phyloP scores from a whole-genome alignment of 768 basidiomycete species.

The Hypholoma fasciculare region DNA sequence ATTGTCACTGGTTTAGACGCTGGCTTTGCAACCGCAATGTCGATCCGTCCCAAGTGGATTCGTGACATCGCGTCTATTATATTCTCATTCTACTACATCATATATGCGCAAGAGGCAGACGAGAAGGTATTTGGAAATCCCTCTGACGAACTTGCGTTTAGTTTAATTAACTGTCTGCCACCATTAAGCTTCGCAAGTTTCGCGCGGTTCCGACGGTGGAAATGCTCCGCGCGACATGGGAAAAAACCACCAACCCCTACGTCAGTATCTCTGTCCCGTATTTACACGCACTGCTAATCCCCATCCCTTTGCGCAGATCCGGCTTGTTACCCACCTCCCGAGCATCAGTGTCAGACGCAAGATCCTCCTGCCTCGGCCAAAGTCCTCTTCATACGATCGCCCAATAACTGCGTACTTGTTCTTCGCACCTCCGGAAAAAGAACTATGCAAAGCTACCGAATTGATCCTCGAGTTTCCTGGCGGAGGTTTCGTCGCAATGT shows the following conservation, averaged over 20 bases:
- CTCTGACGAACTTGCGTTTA: background rate
- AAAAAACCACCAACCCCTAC: slow-evolving; percentile 93
- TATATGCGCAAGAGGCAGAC: slow-evolving; percentile 86
- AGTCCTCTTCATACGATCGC: slow-evolving; percentile 71
- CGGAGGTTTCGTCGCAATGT: slow-evolving; percentile 96
- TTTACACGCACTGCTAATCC: background rate
- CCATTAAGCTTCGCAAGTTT: slow-evolving; percentile 77
- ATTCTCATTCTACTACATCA: slow-evolving; percentile 88
- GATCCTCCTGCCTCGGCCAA: slow-evolving; percentile 81
- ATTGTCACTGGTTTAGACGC: slow-evolving; percentile 93
- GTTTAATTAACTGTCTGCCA: background rate
- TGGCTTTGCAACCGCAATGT: slow-evolving; percentile 95
- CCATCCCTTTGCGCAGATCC: slow-evolving; percentile 49
- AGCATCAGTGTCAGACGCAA: slow-evolving; percentile 64
- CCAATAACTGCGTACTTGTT: slow-evolving; percentile 85
- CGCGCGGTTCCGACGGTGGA: slow-evolving; percentile 94
- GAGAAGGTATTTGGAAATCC: slow-evolving; percentile 68
- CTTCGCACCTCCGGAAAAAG: slow-evolving; percentile 67
- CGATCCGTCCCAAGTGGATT: slow-evolving; percentile 89
- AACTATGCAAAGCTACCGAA: slow-evolving; percentile 69
- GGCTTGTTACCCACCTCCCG: slow-evolving; percentile 66
- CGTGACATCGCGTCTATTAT: slow-evolving; percentile 83
- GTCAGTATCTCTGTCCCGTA: slow-evolving; percentile 39
- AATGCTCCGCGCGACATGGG: slow-evolving; percentile 95
- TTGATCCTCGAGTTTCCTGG: slow-evolving; percentile 93